These are phyloP conservation scores for sunflower (Helianthus annuus) DNA, from an alignment of 129 eudicot genomes.

Conservation along the genomic window HanXRQr2.0-SUNRISE NC_035441.2:6063995-6064494, in stretches of 20 bases:
- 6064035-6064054: neutral
- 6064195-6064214: neutral
- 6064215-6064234: too few species aligned
- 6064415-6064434: too few species aligned
- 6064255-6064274: neutral
- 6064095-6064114: neutral
- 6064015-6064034: neutral
- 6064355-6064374: too few species aligned
- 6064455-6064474: too few species aligned
- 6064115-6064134: neutral
- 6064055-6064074: constrained; percentile 1
- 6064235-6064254: constrained; percentile 1
- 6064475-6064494: too few species aligned
- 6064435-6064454: too few species aligned
- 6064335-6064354: too few species aligned
- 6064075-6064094: too few species aligned
- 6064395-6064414: too few species aligned
- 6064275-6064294: neutral
- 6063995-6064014: neutral
- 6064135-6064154: neutral
- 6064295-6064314: neutral
- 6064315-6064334: neutral
- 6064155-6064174: neutral
- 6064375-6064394: too few species aligned
- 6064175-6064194: neutral